phyloP scores from a whole-genome alignment of 2,329 filamentous ascomycete species.

The Metarhizium anisopliae region DNA sequence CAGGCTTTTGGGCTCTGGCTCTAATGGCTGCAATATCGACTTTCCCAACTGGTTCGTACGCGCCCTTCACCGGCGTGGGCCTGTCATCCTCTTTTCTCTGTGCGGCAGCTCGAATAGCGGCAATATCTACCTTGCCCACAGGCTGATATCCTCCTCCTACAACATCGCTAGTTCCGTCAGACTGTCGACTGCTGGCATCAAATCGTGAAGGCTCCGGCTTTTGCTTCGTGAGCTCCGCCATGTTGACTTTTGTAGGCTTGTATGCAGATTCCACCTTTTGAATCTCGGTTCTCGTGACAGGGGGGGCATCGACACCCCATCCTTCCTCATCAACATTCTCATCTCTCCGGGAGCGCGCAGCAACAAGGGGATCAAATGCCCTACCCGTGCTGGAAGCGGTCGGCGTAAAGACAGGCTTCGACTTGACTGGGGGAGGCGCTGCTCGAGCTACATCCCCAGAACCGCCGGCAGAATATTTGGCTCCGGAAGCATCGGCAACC shows the following conservation, averaged over 20 bases:
- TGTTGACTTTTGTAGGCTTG: constrained; percentile 90
- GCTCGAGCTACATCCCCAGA: constrained; percentile 43
- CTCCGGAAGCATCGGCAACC: constrained; percentile 85
- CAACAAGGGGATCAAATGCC: constrained; percentile 57
- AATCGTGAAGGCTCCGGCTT: constrained; percentile 58
- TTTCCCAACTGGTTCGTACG: constrained; percentile 92
- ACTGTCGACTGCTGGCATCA: constrained; percentile 33
- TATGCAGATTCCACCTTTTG: constrained; percentile 92
- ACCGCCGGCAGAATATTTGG: constrained; percentile 76
- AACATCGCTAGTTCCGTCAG: constrained; percentile 49
- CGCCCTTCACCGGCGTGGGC: constrained; percentile 77
- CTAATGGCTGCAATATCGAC: constrained; percentile 95
- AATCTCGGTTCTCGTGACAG: constrained; percentile 73
- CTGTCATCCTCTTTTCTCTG: constrained; percentile 65
- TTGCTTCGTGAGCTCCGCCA: constrained; percentile 73
- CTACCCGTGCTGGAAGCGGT: constrained; percentile 43
- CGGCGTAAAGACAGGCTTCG: constrained; percentile 88
- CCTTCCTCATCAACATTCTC: constrained; percentile 70
- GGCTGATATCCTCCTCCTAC: constrained; percentile 86
- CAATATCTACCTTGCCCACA: constrained; percentile 95
- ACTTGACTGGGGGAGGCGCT: constrained; percentile 62
- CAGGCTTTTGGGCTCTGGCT: constrained; percentile 65
- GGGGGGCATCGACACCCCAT: constrained; percentile 93
- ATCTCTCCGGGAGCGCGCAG: constrained; percentile 52
- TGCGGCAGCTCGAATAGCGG: constrained; percentile 70